Conservation (phyloP, 1,284 basidiomycete genomes). For the Trametes versicolor region DNA sequence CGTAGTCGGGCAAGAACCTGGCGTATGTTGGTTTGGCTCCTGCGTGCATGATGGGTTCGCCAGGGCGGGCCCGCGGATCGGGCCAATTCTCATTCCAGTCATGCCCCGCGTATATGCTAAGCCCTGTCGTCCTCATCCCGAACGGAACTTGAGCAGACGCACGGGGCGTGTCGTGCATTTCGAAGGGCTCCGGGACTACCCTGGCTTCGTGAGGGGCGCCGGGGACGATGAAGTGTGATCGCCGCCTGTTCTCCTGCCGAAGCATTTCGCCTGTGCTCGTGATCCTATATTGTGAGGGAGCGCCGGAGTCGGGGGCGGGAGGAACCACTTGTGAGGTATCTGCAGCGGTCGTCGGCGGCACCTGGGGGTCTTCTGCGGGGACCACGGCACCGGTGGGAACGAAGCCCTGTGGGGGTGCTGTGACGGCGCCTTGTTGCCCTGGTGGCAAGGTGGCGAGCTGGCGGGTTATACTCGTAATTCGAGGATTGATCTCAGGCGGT, state of each 20-base stretch:
- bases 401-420: neutral
- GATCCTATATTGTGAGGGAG: conserved; percentile 17
- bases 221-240: conserved; percentile 37
- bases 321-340: conserved; percentile 19
- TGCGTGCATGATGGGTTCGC: neutral
- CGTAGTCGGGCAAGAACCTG: neutral
- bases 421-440: neutral
- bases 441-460: conserved; percentile 7
- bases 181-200: conserved; percentile 30
- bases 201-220: conserved; percentile 37
- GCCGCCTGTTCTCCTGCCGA: conserved; percentile 32
- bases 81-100: conserved; percentile 18
- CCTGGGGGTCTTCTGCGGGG: neutral
- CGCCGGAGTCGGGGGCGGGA: neutral
- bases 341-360: conserved; percentile 11
- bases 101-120: conserved; percentile 13
- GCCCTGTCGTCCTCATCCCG: neutral
- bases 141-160: conserved; percentile 4
- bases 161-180: conserved; percentile 26
- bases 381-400: neutral
- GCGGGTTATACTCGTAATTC: conserved; percentile 20
- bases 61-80: conserved; percentile 8
- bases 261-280: conserved; percentile 21
- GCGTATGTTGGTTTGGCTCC: neutral
- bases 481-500: conserved; percentile 34